Evolutionary conservation across 371 early-diverging fungal genomes (phyloP), one percentile per base, ranked within the genome.

Genomic region (Coemansia sp.): DNA sequence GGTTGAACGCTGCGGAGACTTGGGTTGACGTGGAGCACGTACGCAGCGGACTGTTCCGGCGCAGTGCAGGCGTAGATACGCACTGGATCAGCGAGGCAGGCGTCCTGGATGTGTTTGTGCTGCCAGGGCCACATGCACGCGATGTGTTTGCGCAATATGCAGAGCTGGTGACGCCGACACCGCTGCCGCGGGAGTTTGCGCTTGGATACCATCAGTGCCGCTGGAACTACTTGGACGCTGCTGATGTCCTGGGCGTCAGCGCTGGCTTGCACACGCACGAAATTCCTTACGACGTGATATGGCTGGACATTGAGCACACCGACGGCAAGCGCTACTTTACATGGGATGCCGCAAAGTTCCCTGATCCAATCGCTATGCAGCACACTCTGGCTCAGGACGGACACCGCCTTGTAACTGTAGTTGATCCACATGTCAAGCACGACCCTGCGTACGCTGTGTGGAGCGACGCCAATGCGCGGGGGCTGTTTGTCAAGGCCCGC

Each of bases 41-140:
- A n/a, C 66, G 69, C 55, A 40, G 55, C 51, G 60, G 56, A 52
- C 59, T 78, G 44, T 68, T 77, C 30, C 69, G 77, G 57, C 71
- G 71, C 60, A 61, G 68, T 40, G 68, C 64, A 0, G 20, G 68
- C 4, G 69, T 72, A 21, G 84, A 84, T 54, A 90, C 95, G 0
- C 99, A 98, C 68, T 97, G 96, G 96, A 90, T 96, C 68, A 87
- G 91, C 67, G 99, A 99, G 78, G 89, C 95, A 0, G 96, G 97
- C 23, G 84, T 90, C 1, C 59, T 97, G 52, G 99, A 99, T 77
- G 11, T 97, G 14, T 91, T 95, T 78, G 83, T 97, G n/a, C 89
- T 98, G 67, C 80, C 93, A 7, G 97, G 96, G 14, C 90, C 94
- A 0, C 79, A 86, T 0, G 86, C 89, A 2, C 83, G 85, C 11